These are phyloP conservation scores for Tetrahymena borealis DNA, from an alignment of 73 alveolate genomes.

Conservation along the genomic window DNA sequence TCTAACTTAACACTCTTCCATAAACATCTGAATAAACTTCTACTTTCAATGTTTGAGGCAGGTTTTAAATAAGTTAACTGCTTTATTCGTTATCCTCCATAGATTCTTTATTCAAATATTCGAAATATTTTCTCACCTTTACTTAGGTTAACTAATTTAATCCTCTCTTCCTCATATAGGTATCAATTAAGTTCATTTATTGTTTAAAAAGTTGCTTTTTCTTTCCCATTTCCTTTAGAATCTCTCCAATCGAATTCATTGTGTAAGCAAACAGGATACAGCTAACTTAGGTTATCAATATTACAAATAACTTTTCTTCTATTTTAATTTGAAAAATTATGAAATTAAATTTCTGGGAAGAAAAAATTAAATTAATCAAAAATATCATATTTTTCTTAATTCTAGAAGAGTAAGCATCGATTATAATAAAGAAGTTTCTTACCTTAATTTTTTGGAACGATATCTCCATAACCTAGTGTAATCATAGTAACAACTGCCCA, in stretches of 20 bases:
- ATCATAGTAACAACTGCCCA: conserved; percentile 41
- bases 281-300: background rate
- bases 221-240: background rate
- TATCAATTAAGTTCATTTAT: background rate
- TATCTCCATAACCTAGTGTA: conserved; percentile 8
- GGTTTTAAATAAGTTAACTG: background rate
- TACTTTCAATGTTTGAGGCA: background rate
- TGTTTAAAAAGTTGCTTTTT: background rate
- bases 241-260: background rate
- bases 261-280: conserved; percentile 8
- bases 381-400: background rate
- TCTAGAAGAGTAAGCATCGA: background rate
- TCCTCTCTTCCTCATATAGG: conserved; percentile 4
- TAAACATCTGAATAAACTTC: background rate
- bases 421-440: background rate
- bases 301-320: background rate
- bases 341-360: background rate
- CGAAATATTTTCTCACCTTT: conserved; percentile 5
- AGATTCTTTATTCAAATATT: background rate
- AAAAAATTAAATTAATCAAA: background rate
- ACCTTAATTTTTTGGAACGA: background rate
- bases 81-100: background rate
- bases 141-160: background rate
- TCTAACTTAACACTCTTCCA: background rate
- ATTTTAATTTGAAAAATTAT: background rate